phyloP scores from a whole-genome alignment of 2,329 filamentous ascomycete species.

The Arthrinium phaeospermum region DNA sequence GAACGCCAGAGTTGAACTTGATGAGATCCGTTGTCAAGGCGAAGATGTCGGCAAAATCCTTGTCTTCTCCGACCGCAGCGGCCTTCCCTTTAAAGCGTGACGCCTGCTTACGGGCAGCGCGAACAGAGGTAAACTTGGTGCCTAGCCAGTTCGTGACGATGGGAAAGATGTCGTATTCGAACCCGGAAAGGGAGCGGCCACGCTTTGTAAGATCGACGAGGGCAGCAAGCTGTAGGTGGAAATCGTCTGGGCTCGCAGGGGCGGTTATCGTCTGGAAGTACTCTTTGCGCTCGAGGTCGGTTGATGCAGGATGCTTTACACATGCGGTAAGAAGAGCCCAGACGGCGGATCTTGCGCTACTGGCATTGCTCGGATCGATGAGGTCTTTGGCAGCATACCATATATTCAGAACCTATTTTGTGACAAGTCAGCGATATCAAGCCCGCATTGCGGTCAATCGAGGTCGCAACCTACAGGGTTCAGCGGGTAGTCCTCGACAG shows the following conservation, averaged over 20 bases:
- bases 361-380: constrained; percentile 62
- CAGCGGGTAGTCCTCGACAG: constrained; percentile 64
- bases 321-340: constrained; percentile 72
- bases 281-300: constrained; percentile 69
- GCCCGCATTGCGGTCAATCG: background rate
- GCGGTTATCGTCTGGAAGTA: constrained; percentile 68
- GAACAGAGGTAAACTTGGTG: constrained; percentile 59
- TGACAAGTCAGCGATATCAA: background rate
- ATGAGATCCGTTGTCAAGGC: constrained; percentile 70
- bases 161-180: constrained; percentile 70
- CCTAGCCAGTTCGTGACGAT: constrained; percentile 67
- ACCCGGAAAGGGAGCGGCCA: constrained; percentile 67
- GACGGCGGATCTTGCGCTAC: constrained; percentile 60
- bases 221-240: constrained; percentile 68
- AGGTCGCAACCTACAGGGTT: constrained; percentile 46
- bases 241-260: constrained; percentile 64
- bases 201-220: constrained; percentile 66
- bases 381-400: constrained; percentile 72
- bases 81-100: constrained; percentile 50
- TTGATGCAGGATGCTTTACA: constrained; percentile 65
- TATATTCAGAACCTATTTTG: constrained; percentile 56
- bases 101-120: constrained; percentile 55
- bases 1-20: constrained; percentile 76
- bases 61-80: constrained; percentile 58
- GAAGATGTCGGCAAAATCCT: constrained; percentile 69